Evolutionary conservation across 257 asterid genomes (phyloP).

Genomic region (Solanum chaucha): DNA sequence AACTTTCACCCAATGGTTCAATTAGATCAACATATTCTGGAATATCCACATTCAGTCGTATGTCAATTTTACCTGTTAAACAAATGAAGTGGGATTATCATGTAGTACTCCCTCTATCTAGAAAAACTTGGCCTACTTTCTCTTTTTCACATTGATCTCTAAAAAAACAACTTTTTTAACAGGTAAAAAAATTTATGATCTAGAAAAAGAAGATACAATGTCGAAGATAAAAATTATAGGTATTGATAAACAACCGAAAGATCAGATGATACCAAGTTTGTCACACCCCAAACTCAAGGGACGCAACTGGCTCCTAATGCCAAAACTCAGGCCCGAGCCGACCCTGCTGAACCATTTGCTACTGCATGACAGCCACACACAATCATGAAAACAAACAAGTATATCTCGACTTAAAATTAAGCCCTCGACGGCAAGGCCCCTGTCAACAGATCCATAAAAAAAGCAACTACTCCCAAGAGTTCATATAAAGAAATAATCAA

Average conservation of each 20-base stretch:
- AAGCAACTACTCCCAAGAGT: no score
- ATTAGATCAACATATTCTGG: slow-evolving; percentile 56
- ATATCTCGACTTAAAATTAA: no score
- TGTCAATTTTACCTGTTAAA: slow-evolving; percentile 58
- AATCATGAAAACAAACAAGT: no score
- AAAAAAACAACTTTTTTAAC: background rate
- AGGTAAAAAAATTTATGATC: background rate
- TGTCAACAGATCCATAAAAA: no score
- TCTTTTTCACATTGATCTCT: background rate
- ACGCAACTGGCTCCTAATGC: no score
- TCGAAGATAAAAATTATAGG: background rate
- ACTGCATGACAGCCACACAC: no score
- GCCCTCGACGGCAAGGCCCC: no score
- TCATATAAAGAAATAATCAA: no score
- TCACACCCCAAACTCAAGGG: no score
- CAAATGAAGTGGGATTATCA: background rate
- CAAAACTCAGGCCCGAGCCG: no score
- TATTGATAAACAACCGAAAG: background rate
- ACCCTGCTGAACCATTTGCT: no score
- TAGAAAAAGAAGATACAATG: background rate
- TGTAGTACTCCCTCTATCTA: background rate
- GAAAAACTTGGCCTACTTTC: background rate
- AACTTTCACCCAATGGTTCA: slow-evolving; percentile 62
- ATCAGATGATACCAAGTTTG: background rate
- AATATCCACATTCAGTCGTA: slow-evolving; percentile 41